Base-by-base conservation (phyloP, 257 asterid genomes). In the Nicotiana obtusifolia region DNA sequence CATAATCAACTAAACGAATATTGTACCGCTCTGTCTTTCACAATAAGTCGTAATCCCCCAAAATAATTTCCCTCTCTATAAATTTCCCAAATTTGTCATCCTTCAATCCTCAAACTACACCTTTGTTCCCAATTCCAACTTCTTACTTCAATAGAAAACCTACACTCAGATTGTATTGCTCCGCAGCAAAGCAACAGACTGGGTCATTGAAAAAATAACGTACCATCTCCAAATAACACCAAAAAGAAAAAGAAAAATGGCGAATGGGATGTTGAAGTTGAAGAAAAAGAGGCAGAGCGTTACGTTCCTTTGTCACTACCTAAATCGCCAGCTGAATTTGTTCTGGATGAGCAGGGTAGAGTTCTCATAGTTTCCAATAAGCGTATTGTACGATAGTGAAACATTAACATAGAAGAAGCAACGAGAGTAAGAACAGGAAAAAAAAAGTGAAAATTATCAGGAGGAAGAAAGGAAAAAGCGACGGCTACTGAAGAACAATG, bases 311-410 rank as follows among this genome's bases (percentile, higher is more conserved):
- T 94, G 82, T 92, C 97, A 22, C 86, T 93, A 82, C 98, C 99
- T n/a, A 95, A 95, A 13, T 98, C 99, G 0, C 98, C 98, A 24
- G 99, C 99, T 7, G 98, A 98, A 31, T 95, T 95, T 73, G 90
- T 92, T 65, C 64, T 95, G 82, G 97, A 93, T 80, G 99, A 90
- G 28, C 93, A 95, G 86, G 98, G 98, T 82, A 90, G 86, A 64
- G 97, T 93, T 82, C 89, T 95, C 57, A 83, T 92, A 95, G 99
- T 83, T 83, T 93, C 98, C 53, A 86, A 89, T 81, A 95, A 89
- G 78, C 94, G 98, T 77, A 88, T 91, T 85, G 93, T 22, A 89
- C 97, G 52, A 91, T 95, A 37, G 99, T 95, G 82, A 88, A 26
- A 26, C 28, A 26, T 26, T 26, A 26, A 26, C 28, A 26, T 26